Evolutionary conservation across 2,329 filamentous ascomycete species (phyloP), one percentile per base, ranked within the genome.

Genomic region (Zymoseptoria pseudotritici): DNA sequence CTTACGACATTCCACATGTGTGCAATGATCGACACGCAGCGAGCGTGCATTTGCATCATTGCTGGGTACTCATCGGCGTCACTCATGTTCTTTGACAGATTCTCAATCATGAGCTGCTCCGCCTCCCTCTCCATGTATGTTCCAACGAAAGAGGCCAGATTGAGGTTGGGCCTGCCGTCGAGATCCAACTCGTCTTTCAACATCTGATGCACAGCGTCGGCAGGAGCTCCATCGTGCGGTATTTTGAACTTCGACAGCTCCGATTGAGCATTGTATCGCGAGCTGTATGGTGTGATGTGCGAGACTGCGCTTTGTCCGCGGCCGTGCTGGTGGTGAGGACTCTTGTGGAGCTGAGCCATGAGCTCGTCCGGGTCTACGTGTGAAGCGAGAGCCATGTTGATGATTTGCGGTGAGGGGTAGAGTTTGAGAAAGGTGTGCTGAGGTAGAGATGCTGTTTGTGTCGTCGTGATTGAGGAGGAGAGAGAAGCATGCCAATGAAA

Each of bases 11-110:
- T 56, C 55, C 55, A 56, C 55, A 56, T 50, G 21, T 56, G 36
- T 1, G 86, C 82, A 58, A 90, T 78, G 67, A 90, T 90, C 58
- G 81, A 86, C 19, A 90, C 78, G 69, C 87, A 90, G 8, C 87
- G 82, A 51, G 85, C 77, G 66, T 88, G 85, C 72, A 89, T 86
- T 21, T 79, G 74, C 73, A 81, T 80, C 64, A 81, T 64, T 20
- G 65, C 63, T 2, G 63, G 67, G 65, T 86, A 86, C 69, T 86
- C 82, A 67, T 86, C 54, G 10, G 53, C 55, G 20, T 78, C 74
- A 71, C 78, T 63, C 73, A 90, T 78, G 67, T 90, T 90, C 75
- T 90, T 90, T 60, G 81, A 79, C 50, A 89, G 73, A 61, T 89
- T 88, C 66, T 89, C 85, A 20, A 82, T 74, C 79, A 90, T 86